Conservation (phyloP, 441 rosid species). For the Populus hybrid region DNA sequence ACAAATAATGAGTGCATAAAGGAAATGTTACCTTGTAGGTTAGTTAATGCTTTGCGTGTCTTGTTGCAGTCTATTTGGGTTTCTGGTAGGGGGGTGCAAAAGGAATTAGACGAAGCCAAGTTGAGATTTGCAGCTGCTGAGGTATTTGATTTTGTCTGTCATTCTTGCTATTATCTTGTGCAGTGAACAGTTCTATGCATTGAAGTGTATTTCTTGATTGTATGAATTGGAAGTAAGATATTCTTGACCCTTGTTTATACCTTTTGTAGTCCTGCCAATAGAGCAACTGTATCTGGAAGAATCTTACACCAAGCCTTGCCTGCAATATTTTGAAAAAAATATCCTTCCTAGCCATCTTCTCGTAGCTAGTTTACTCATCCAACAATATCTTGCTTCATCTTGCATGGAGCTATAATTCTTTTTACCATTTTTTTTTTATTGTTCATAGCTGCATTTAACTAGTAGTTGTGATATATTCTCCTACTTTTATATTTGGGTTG, state of each 20-base stretch:
- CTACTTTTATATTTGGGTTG: background rate
- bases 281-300: background rate
- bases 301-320: background rate
- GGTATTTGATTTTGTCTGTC: slow-evolving; percentile 38
- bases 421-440: background rate
- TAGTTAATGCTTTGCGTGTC: slow-evolving; percentile 6
- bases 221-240: background rate
- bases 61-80: slow-evolving; percentile 87
- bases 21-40: background rate
- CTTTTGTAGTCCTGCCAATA: background rate
- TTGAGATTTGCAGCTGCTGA: slow-evolving; percentile 98
- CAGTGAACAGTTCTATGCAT: background rate
- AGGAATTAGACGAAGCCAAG: slow-evolving; percentile 87
- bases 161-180: background rate
- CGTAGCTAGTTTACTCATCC: too few species aligned
- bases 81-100: slow-evolving; percentile 71
- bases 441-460: background rate
- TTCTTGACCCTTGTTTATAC: background rate
- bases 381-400: slow-evolving; percentile 4
- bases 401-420: background rate
- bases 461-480: background rate
- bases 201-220: background rate
- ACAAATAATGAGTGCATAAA: background rate
- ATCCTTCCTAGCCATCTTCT: background rate
- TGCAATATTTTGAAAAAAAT: background rate